Evolutionary conservation across 2,329 filamentous ascomycete genomes (phyloP).

Genomic region (Penicillium oxalicum): DNA sequence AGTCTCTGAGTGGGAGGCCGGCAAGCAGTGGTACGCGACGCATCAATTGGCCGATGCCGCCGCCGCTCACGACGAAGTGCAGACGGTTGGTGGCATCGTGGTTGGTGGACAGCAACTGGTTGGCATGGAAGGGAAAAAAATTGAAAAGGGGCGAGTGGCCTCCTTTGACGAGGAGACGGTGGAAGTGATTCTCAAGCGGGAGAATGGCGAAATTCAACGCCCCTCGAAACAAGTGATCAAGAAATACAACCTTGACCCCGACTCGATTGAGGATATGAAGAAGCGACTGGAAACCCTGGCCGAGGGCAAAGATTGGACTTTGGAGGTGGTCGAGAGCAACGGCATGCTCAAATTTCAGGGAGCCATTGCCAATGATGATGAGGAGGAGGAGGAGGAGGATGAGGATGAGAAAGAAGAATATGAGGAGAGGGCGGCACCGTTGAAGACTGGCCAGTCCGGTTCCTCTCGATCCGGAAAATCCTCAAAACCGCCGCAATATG

Average conservation of each 20-base stretch:
- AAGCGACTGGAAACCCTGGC: constrained; percentile 64
- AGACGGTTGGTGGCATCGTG: constrained; percentile 52
- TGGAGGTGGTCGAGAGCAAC: constrained; percentile 70
- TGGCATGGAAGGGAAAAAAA: constrained; percentile 49
- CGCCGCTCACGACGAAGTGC: constrained; percentile 23
- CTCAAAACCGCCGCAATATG: too few relatives aligned
- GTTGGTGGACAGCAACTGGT: constrained; percentile 54
- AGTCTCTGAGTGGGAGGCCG: constrained; percentile 42
- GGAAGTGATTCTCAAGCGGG: constrained; percentile 48
- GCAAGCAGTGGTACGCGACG: constrained; percentile 28
- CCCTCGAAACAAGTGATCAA: constrained; percentile 63
- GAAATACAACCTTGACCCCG: constrained; percentile 59
- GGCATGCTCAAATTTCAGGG: constrained; percentile 62
- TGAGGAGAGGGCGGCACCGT: too few relatives aligned
- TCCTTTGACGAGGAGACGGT: constrained; percentile 46
- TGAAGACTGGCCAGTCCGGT: too few relatives aligned
- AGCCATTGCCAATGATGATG: constrained; percentile 57
- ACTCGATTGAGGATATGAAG: constrained; percentile 63
- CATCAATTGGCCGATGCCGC: constrained; percentile 31
- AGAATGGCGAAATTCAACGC: constrained; percentile 57
- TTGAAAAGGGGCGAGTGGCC: constrained; percentile 53
- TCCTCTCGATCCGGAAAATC: too few relatives aligned
- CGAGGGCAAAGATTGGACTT: constrained; percentile 67
- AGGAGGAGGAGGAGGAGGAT: constrained; percentile 41
- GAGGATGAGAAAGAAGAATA: neutral